phyloP scores from a whole-genome alignment of 768 basidiomycete genomes.

The Termitomyces sp. region DNA sequence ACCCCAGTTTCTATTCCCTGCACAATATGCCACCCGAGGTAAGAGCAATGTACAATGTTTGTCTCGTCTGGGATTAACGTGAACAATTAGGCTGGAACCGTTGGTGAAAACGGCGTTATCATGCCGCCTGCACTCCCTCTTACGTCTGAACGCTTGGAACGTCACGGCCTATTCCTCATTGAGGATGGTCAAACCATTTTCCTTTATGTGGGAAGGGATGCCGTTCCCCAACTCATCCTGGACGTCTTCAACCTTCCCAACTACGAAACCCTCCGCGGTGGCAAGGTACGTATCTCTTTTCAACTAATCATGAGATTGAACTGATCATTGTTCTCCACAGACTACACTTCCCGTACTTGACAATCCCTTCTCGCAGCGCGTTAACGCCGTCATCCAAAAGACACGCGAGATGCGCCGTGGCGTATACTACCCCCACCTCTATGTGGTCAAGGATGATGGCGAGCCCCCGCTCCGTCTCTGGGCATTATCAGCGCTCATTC shows the following conservation, averaged over 20 bases:
- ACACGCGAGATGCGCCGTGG: slow-evolving; percentile 91
- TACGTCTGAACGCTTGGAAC: slow-evolving; percentile 91
- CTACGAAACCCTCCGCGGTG: slow-evolving; percentile 87
- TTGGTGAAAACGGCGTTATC: slow-evolving; percentile 85
- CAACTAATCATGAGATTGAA: not conserved
- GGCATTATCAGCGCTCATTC: slow-evolving; percentile 85
- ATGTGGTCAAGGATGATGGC: slow-evolving; percentile 96
- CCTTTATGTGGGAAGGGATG: slow-evolving; percentile 97
- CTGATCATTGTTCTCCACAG: slow-evolving; percentile 30
- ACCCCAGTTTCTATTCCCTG: slow-evolving; percentile 92
- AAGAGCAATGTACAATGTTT: slow-evolving; percentile 9
- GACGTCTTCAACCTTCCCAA: slow-evolving; percentile 91
- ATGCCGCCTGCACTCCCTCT: slow-evolving; percentile 85
- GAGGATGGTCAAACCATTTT: slow-evolving; percentile 98
- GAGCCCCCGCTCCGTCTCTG: slow-evolving; percentile 92
- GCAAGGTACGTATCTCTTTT: slow-evolving; percentile 60
- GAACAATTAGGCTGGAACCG: slow-evolving; percentile 69
- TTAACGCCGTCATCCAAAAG: slow-evolving; percentile 93
- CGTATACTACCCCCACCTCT: slow-evolving; percentile 89
- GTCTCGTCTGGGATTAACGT: not conserved
- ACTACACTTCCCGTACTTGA: slow-evolving; percentile 86
- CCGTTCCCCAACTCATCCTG: slow-evolving; percentile 90
- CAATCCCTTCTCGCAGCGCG: slow-evolving; percentile 92
- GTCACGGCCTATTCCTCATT: slow-evolving; percentile 94
- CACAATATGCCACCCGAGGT: slow-evolving; percentile 96